These are phyloP conservation scores for Venturiaceae sp. DNA, from an alignment of 2,329 filamentous ascomycete genomes.

Conservation along the genomic window DNA sequence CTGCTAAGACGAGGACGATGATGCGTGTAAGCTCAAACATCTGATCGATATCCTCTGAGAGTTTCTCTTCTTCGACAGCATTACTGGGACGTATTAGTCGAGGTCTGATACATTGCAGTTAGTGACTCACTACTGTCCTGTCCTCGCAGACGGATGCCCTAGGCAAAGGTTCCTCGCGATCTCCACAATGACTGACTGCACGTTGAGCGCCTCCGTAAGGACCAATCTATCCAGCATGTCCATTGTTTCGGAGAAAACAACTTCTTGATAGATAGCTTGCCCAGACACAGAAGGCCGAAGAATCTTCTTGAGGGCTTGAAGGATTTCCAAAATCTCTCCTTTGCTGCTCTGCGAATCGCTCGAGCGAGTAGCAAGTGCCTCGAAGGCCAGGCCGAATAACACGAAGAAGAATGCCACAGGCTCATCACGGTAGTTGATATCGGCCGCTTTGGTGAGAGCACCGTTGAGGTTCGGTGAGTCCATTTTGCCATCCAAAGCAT, in stretches of 20 bases:
- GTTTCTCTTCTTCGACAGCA: slow-evolving; percentile 52
- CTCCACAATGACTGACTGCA: slow-evolving; percentile 87
- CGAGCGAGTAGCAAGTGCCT: slow-evolving; percentile 79
- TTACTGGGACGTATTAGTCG: slow-evolving; percentile 14
- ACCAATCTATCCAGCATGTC: slow-evolving; percentile 88
- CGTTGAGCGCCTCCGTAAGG: slow-evolving; percentile 78
- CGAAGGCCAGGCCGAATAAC: slow-evolving; percentile 90
- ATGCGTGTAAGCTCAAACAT: slow-evolving; percentile 94
- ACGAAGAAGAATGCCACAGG: slow-evolving; percentile 99
- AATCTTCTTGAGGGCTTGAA: slow-evolving; percentile 90
- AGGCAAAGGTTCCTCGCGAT: slow-evolving; percentile 86
- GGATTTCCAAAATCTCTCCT: slow-evolving; percentile 76
- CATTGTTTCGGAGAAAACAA: slow-evolving; percentile 95
- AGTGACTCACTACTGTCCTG: slow-evolving; percentile 45
- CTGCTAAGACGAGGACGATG: slow-evolving; percentile 85
- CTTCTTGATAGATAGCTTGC: slow-evolving; percentile 91
- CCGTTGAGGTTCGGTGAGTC: slow-evolving; percentile 24
- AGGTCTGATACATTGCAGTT: neutral
- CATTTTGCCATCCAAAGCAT: slow-evolving; percentile 80
- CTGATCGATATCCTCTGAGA: slow-evolving; percentile 96
- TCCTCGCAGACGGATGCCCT: slow-evolving; percentile 79
- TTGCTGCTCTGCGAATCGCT: slow-evolving; percentile 55
- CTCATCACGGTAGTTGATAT: slow-evolving; percentile 97
- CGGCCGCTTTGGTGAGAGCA: slow-evolving; percentile 50
- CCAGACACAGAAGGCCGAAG: slow-evolving; percentile 88